phyloP scores from a whole-genome alignment of 208 protist genomes.

The Crithidia thermophila region DNA sequence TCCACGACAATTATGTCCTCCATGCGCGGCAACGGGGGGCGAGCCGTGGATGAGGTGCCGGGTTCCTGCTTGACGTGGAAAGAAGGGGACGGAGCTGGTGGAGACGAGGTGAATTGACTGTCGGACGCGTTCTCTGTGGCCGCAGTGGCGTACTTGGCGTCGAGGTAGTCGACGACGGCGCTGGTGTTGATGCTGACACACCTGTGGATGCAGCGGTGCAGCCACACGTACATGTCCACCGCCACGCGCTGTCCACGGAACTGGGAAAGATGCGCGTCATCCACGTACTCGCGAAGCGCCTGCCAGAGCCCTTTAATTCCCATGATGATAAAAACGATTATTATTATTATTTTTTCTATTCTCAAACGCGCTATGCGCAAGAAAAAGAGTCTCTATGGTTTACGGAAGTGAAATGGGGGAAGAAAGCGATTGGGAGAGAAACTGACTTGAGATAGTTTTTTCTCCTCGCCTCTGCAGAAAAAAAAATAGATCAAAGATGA shows the following conservation, averaged over 20 bases:
- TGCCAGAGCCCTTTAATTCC: constrained; percentile 88
- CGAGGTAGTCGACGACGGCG: constrained; percentile 29
- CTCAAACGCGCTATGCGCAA: too few species aligned
- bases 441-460: too few species aligned
- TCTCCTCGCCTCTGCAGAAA: too few species aligned
- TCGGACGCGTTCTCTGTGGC: neutral
- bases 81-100: neutral
- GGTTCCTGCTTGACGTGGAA: neutral
- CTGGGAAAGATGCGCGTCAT: constrained; percentile 73
- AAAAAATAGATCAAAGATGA: too few species aligned
- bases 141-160: constrained; percentile 21
- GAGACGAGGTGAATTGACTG: neutral
- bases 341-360: too few species aligned
- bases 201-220: constrained; percentile 66
- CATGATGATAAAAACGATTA: too few species aligned
- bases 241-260: constrained; percentile 77
- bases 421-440: too few species aligned
- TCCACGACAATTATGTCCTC: constrained; percentile 41
- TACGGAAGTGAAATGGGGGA: too few species aligned
- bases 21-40: constrained; percentile 10
- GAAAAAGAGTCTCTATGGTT: too few species aligned
- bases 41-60: neutral
- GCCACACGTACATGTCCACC: constrained; percentile 93
- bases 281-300: constrained; percentile 70
- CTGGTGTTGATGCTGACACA: constrained; percentile 42